Evolutionary conservation across 2,329 filamentous ascomycete species (phyloP).

Genomic region (Mycocentrospora acerina): DNA sequence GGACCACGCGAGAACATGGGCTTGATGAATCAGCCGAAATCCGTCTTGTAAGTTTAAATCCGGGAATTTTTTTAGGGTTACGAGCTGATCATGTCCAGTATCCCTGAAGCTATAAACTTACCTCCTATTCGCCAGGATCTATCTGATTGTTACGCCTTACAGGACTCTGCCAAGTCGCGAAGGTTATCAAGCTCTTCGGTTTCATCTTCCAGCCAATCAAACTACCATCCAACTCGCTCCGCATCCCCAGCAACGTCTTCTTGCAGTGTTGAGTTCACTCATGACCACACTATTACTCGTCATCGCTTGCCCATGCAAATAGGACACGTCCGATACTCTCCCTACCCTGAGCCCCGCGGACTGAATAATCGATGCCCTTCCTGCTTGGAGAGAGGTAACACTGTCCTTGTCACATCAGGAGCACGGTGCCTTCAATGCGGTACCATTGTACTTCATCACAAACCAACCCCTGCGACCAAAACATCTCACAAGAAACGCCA

Average conservation of each 20-base stretch:
- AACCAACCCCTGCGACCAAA: not conserved
- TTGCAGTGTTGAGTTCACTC: no score
- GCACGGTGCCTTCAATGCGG: slow-evolving; percentile 1
- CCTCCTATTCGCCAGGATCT: not conserved
- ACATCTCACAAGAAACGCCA: slow-evolving; percentile 6
- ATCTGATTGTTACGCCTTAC: not conserved
- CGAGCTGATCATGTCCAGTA: not conserved
- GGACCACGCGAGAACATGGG: no score
- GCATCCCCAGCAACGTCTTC: not conserved
- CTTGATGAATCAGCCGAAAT: no score
- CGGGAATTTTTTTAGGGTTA: no score
- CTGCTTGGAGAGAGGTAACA: slow-evolving; percentile 2
- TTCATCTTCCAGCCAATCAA: no score
- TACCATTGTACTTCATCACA: not conserved
- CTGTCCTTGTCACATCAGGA: not conserved
- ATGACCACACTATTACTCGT: no score
- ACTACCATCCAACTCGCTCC: not conserved
- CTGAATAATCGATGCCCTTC: not conserved
- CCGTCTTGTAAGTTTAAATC: no score
- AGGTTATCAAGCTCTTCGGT: no score
- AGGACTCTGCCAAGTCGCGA: no score
- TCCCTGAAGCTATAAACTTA: not conserved
- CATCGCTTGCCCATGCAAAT: no score
- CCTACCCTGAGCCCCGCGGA: not conserved
- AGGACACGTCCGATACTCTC: not conserved